Percentiles rank a stretch among this genome's conserved stretches.
phyloP scores from a whole-genome alignment of 2,329 filamentous ascomycete genomes.

The Colletotrichum sp. region DNA sequence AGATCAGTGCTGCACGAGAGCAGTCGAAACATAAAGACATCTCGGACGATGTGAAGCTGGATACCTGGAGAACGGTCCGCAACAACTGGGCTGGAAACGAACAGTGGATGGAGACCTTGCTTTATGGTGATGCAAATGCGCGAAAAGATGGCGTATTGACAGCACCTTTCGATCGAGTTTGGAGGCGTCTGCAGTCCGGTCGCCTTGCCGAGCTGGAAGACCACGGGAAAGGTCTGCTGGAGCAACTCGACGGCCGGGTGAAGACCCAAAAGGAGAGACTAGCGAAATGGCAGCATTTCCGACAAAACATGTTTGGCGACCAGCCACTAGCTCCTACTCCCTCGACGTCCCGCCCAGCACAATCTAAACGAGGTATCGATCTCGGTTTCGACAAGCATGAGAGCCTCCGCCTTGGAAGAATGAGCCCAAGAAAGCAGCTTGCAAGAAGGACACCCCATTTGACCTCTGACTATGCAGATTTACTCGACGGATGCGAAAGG shows the following conservation, averaged over 20 bases:
- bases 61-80: conserved; percentile 65
- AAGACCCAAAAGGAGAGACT: conserved; percentile 71
- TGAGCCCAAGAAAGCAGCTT: conserved; percentile 31
- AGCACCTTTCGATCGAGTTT: conserved; percentile 72
- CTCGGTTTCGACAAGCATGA: conserved; percentile 61
- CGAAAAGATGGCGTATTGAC: conserved; percentile 68
- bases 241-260: conserved; percentile 74
- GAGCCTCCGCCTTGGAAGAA: conserved; percentile 46
- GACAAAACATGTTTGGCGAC: conserved; percentile 49
- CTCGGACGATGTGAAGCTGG: conserved; percentile 45
- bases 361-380: conserved; percentile 48
- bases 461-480: conserved; percentile 45
- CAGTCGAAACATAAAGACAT: conserved; percentile 28
- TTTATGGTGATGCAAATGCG: conserved; percentile 67
- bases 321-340: conserved; percentile 23
- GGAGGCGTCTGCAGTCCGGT: conserved; percentile 68
- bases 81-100: conserved; percentile 82
- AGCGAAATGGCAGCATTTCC: conserved; percentile 75
- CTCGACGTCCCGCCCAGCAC: conserved; percentile 27
- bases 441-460: conserved; percentile 25
- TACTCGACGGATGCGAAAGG: conserved; percentile 46
- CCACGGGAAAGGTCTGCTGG: conserved; percentile 59
- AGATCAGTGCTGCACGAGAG: conserved; percentile 35
- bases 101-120: conserved; percentile 73
- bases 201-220: conserved; percentile 62